Conservation (phyloP, 139 green algal genomes). For the Mychonastes homosphaera region DNA sequence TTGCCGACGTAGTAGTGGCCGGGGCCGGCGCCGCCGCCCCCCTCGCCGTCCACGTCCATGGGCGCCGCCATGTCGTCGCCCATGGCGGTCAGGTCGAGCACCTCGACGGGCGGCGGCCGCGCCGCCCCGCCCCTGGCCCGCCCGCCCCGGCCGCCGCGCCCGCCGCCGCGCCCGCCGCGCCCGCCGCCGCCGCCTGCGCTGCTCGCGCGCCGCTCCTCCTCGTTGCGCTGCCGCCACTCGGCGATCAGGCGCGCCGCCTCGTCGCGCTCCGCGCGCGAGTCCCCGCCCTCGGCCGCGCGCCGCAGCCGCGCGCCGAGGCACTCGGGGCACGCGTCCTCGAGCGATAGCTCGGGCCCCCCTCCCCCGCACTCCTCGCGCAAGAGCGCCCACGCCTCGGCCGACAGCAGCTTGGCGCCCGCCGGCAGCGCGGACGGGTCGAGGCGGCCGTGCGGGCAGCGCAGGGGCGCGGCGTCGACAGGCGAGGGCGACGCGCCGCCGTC, state of each 20-base stretch:
- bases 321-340: neutral
- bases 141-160: too few relatives aligned
- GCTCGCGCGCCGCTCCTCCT: constrained; percentile 17
- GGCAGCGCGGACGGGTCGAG: constrained; percentile 35
- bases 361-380: constrained; percentile 11
- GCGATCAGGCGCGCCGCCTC: constrained; percentile 9
- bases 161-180: too few relatives aligned
- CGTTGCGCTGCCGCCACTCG: neutral
- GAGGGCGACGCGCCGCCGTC: too few relatives aligned
- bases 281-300: constrained; percentile 10
- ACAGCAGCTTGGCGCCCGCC: constrained; percentile 19
- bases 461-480: constrained; percentile 34
- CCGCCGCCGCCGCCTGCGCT: too few relatives aligned
- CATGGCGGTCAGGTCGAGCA: constrained; percentile 10
- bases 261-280: constrained; percentile 26
- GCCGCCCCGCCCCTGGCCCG: neutral
- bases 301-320: neutral
- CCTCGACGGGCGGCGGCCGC: constrained; percentile 6
- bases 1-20: constrained; percentile 25
- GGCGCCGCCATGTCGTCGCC: neutral
- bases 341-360: neutral
- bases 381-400: constrained; percentile 13
- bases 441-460: constrained; percentile 43
- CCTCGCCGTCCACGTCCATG: neutral
- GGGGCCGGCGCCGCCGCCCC: neutral